Evolutionary conservation across 2,329 filamentous ascomycete genomes (phyloP), one percentile per base, ranked within the genome.

Genomic region (Trichoderma koningiopsis): DNA sequence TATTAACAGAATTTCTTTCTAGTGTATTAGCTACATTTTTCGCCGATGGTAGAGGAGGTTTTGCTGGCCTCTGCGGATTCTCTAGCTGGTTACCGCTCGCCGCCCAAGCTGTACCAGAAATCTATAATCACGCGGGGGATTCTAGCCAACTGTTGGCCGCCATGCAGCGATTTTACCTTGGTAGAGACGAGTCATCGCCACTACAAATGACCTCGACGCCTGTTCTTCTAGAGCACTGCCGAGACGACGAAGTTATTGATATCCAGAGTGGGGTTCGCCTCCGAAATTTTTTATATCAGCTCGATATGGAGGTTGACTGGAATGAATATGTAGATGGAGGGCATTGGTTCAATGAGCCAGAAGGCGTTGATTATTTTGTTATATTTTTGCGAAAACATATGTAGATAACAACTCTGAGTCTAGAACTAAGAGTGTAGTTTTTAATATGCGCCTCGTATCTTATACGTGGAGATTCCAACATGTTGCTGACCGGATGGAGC

Each of bases 51-150:
- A 47, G 37, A 24, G 62, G 62, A 65, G 62, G 62, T 2, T 65
- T 65, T 27, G 62, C 62, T 14, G 62, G 62, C 3, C n/a, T 65
- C n/a, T 65, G 62, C 22, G 53, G 53, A 14, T 65, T 65, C 24
- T 57, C 22, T 10, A 57, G 53, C 31, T 57, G 62, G 62, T 5
- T 65, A 6, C 62, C 62, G 37, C 62, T 49, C n/a, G 52, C 27
- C 14, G 24, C 27, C 29, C 27, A 57, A 8, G 52, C 62, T 16
- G 11, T 22, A 16, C 27, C 37, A 7, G 53, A 24, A 33, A 5
- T 57, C n/a, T 29, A 33, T 19, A 5, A 27, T 8, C 2, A 19
- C 37, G 11, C 24, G 27, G 27, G 37, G 3, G n/a, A 43, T 16
- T 3, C 16, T 35, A n/a, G 2, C 22, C 52, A 57, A n/a, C 37